Evolutionary conservation across 2,329 filamentous ascomycete species (phyloP), one percentile per base, ranked within the genome.

Genomic region (Cytospora piceicola): DNA sequence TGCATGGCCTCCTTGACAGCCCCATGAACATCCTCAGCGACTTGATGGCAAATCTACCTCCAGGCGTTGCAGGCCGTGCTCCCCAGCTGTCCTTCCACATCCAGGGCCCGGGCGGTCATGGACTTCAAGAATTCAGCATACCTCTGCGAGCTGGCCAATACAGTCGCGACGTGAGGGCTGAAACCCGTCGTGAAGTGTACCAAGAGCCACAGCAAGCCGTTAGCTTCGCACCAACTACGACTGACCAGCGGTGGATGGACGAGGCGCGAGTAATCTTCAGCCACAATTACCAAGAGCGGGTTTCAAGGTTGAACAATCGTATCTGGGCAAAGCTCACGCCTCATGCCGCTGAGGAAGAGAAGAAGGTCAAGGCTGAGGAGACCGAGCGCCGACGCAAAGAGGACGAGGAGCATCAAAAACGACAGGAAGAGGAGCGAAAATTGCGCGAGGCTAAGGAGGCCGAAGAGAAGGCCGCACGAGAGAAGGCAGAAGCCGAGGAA

Each of bases 221-320:
- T 30, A 81, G 88, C 3, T 98, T 98, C 75, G 80, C 83, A 24
- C 83, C 92, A 11, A 86, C 88, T 46, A 83, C 86, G 11, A 98
- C 95, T 1, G 81, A 85, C 63, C 83, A 85, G 61, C 89, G 95
- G 68, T 99, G 96, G 90, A 87, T 91, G 73, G 93, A 97, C 73
- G 96, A 98, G 76, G 90, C 93, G 11, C 89, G 90, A 69, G 88
- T 99, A 76, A 83, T 98, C 0, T 98, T 95, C 76, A 91, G 91
- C 30, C 78, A 82, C 27, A 82, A 79, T 58, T 85, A 89, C 61
- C 75, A 85, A 4, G 93, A 97, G 58, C 91, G 91, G 73, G 85
- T 88, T 2, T 82, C 85, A 67, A 86, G 86, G 61, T 82, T 96
- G 20, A 79, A 89, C 69, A 89, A 86, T 70, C 84, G 87, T 2